Conservation (phyloP, 2,329 filamentous ascomycete species). For the Aschersonia sp. region DNA sequence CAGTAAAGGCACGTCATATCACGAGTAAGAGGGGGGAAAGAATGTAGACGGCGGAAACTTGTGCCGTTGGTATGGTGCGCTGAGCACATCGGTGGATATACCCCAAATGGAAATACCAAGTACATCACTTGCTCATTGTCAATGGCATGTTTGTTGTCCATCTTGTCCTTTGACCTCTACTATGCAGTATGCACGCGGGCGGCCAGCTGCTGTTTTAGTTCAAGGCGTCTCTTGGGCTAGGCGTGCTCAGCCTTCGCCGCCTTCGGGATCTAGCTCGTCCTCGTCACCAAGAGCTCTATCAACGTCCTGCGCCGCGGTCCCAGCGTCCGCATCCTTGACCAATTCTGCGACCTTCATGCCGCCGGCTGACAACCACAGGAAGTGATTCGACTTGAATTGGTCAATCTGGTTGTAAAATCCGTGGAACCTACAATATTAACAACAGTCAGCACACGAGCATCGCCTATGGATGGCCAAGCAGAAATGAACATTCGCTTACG, state of each 20-base stretch:
- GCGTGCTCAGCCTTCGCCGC: conserved; percentile 23
- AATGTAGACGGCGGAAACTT: too few species aligned
- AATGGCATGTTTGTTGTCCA: too few species aligned
- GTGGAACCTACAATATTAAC: conserved; percentile 41
- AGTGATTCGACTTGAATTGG: conserved; percentile 55
- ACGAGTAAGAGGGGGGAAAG: too few species aligned
- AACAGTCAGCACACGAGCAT: background rate
- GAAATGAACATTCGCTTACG: conserved; percentile 41
- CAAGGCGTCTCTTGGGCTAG: too few species aligned
- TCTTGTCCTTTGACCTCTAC: too few species aligned
- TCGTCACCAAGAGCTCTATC: conserved; percentile 36
- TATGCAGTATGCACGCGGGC: too few species aligned
- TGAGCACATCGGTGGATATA: too few species aligned
- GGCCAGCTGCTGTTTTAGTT: too few species aligned
- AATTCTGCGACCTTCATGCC: conserved; percentile 46
- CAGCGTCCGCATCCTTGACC: conserved; percentile 11
- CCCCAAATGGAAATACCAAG: too few species aligned
- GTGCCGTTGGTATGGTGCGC: too few species aligned
- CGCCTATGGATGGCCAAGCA: background rate
- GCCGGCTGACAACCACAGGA: conserved; percentile 59
- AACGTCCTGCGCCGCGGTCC: conserved; percentile 26
- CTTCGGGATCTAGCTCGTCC: conserved; percentile 33
- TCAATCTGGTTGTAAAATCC: conserved; percentile 70
- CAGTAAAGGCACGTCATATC: too few species aligned
- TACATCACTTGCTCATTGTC: too few species aligned